Base-by-base conservation (phyloP, 2,329 filamentous ascomycete genomes). In the Pseudocercospora crystallina region DNA sequence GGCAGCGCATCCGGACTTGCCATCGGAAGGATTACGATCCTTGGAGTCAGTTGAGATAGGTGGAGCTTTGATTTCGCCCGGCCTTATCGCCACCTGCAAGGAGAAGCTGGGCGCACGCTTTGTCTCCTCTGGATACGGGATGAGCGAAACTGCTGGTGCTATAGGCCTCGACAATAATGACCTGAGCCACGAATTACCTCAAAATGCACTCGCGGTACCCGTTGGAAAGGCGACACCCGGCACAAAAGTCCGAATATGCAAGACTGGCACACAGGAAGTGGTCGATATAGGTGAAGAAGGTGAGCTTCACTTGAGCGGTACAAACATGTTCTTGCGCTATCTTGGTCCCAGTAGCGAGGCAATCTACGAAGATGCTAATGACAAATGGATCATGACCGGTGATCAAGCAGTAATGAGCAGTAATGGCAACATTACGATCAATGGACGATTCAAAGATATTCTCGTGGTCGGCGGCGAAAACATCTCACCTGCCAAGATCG, bases 361-460 rank as follows among this genome's bases (percentile, higher is more conserved):
- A 17, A 61, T 61, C 46, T 62, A 62, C 47, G 41, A 53, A 10
- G 59, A 63, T 36, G 57, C 58, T 12, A 43, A 57, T 20, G 59
- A 54, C 32, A 61, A 83, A 52, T 89, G 86, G 84, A 71, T 81
- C 54, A 79, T 82, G 56, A 87, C 85, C 0, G 85, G 85, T 13
- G 79, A 81, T 49, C 76, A 80, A 57, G 77, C 72, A 1, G 65
- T 74, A 2, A 75, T 81, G 53, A 71, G 77, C 40, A 61, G 69
- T 1, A 67, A 71, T 5, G 71, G 69, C 5, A 67, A 67, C 35
- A 57, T 67, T 59, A 77, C 48, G 5, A 61, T 66, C 20, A 53
- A 44, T 31, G 61, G 62, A 3, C 52, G 62, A 30, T 60, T 55
- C 52, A 66, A 66, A 34, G 62, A 65, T 46, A 60, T 64, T 34